Base-by-base conservation (phyloP, 345 rosid species). In the Salix caprea region DNA sequence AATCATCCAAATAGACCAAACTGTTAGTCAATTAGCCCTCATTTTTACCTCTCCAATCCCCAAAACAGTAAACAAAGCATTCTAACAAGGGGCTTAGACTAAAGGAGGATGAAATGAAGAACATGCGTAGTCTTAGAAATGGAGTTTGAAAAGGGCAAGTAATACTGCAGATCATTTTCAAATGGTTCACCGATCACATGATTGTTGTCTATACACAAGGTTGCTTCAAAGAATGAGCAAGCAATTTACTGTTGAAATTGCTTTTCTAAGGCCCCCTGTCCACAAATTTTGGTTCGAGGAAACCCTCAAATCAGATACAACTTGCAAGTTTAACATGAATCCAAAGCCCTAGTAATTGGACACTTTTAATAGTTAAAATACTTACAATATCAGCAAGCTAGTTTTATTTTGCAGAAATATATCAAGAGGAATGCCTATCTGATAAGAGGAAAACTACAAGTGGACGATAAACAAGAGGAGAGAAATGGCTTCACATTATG, bases 401-500 rank as follows among this genome's bases (percentile, higher is more conserved):
- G 12, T 77, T 34, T 28, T 60, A 58, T 71, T 68, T 50, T 19
- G 28, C 37, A 69, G 46, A 72, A 65, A 74, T 36, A n/a, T 66
- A 44, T 71, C 9, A 58, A 19, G 48, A 77, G 70, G 66, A 74
- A 70, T 76, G 46, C 81, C 72, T 69, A n/a, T 48, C 50, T 37
- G 64, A 75, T n/a, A 76, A 74, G 76, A 39, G 61, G 76, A 61
- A 82, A 66, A 80, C 64, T 30, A 13, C 58, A 24, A 65, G 61
- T 13, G 34, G 24, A 60, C 4, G 12, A 18, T 40, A 30, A 69
- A 21, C 30, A 0, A 21, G 65, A 19, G 54, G 56, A 16, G 18
- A 36, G 19, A 24, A 70, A 54, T 69, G 54, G 69, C 75, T 28
- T 94, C 92, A 94, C 96, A 91, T 93, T 79, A 91, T 82, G 84